Evolutionary conservation across 306 rosid species (phyloP), one percentile per base, ranked within the genome.

Genomic region (Malus orientalis): DNA sequence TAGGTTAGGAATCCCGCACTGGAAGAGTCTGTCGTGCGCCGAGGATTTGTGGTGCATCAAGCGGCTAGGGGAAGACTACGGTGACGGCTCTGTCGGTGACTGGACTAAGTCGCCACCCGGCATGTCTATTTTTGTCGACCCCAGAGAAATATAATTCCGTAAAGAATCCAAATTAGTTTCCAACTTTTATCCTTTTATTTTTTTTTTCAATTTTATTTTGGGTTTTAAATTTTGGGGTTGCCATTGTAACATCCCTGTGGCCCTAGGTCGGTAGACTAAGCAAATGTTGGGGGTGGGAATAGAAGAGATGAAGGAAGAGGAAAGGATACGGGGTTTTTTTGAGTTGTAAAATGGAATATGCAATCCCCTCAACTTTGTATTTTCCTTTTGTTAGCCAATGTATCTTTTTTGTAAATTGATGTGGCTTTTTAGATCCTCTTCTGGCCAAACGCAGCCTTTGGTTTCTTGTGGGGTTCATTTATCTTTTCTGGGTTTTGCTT

Each of bases 31-130:
- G 55, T 95, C 97, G 11, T 89, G 89, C 58, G 87, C 70, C 4
- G 95, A 92, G 74, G 98, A 95, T 67, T 77, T 89, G 9, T 95
- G 97, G 99, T 95, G 97, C 74, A 89, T 95, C 60, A 92, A 89
- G 74, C 72, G 97, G 74, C 88, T 95, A 0, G 92, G 84, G 1
- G 96, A 94, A 33, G 97, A 90, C 79, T 95, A 90, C 65, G 89
- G 96, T 47, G 97, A 95, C 55, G 96, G 92, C 53, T 85, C 97
- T 6, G 81, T 95, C 18, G 98, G 97, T 81, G 99, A 95, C 84
- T 95, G 99, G 99, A 90, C 99, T 23, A 95, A 95, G 64, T 90
- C 97, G 18, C 78, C 82, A 3, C 89, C 97, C 14, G 97, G 86
- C 53, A 19, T 54, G 79, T 90, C 99, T 65, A 89, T 95, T 83